phyloP scores from a whole-genome alignment of 106 monocot species.

The Posidonia australis region DNA sequence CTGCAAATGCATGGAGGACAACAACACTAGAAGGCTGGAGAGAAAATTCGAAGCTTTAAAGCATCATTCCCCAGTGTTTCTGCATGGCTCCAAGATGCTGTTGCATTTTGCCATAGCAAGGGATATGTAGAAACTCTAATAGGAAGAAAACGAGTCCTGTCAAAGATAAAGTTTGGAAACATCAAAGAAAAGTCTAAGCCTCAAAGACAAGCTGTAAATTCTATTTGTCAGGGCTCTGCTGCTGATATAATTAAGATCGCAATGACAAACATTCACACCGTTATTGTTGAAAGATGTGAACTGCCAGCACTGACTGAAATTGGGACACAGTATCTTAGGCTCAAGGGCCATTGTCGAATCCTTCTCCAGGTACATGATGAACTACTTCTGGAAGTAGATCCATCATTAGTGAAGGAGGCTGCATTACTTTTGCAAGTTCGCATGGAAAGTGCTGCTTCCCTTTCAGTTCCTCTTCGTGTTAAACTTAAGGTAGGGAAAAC shows the following conservation, averaged over 20 bases:
- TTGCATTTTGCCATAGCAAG: conserved; percentile 56
- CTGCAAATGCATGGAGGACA: no score
- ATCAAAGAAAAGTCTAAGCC: conserved; percentile 86
- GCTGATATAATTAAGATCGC: conserved; percentile 96
- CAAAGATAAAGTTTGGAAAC: conserved; percentile 79
- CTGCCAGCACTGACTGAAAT: background rate
- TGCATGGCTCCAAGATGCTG: conserved; percentile 72
- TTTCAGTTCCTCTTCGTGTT: conserved; percentile 76
- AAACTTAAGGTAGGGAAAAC: conserved; percentile 82
- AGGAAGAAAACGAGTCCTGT: conserved; percentile 78
- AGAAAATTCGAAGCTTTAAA: conserved; percentile 78
- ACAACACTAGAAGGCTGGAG: no score
- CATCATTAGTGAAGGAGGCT: conserved; percentile 41
- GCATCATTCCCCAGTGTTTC: conserved; percentile 75
- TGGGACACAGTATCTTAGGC: conserved; percentile 32
- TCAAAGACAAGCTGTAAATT: conserved; percentile 97
- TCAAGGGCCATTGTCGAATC: conserved; percentile 76
- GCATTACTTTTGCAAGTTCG: conserved; percentile 47
- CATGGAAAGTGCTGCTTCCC: conserved; percentile 83
- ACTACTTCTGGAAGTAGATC: conserved; percentile 78
- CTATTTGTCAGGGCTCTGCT: conserved; percentile 99
- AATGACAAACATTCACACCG: conserved; percentile 81
- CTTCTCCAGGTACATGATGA: conserved; percentile 99
- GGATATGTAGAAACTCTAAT: conserved; percentile 86
- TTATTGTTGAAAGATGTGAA: conserved; percentile 29